Base-by-base conservation (phyloP, 108 stramenopile genomes). In the Nitzschia sp. region DNA sequence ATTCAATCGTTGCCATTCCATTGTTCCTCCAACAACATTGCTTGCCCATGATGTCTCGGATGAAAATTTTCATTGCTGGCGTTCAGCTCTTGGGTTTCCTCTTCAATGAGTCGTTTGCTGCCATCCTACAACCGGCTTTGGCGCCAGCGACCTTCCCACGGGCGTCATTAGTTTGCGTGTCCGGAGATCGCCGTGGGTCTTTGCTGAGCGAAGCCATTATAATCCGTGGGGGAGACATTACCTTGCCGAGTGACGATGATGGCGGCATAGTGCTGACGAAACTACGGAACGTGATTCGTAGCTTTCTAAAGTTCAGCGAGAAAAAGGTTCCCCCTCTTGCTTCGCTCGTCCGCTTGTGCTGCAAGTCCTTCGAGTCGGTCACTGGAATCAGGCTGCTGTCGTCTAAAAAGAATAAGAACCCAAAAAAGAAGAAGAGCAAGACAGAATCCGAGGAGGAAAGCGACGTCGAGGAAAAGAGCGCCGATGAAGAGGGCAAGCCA, bases 281-380 rank as follows among this genome's bases (percentile, higher is more conserved):
- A 42, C 8, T 77, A 3, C 68, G 80, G 30, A 81, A 78, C 26
- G 28, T 76, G 15, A 57, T 84, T 27, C 79, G 76, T 17, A 68
- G 72, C 17, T 19, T 84, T 13, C 28, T 84, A 17, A 24, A 72
- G 15, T 51, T 84, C n/a, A 42, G 79, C 6, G 80, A 84, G 19
- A 55, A 64, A 21, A 71, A 70, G 24, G 19, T 65, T 13, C 83
- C 80, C 2, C 15, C 28, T 9, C 0, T 79, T 11, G 38, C 76
- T 26, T 29, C 36, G 13, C 53, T 77, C 4, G 24, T 77, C 15
- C 49, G 76, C 4, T 27, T 48, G 17, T 68, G 42, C 6, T 47
- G 80, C 21, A 26, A 51, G 45, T 51, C 54, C 4, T 24, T 84
- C 18, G 83, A 84, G 60, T 31, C 48, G 1, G 6, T 84, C 0